A percentile compares a stretch with the other conserved stretches of the same genome.
These are phyloP conservation scores for Boechera stricta DNA, from an alignment of 345 rosid genomes.

Conservation along the genomic window DNA sequence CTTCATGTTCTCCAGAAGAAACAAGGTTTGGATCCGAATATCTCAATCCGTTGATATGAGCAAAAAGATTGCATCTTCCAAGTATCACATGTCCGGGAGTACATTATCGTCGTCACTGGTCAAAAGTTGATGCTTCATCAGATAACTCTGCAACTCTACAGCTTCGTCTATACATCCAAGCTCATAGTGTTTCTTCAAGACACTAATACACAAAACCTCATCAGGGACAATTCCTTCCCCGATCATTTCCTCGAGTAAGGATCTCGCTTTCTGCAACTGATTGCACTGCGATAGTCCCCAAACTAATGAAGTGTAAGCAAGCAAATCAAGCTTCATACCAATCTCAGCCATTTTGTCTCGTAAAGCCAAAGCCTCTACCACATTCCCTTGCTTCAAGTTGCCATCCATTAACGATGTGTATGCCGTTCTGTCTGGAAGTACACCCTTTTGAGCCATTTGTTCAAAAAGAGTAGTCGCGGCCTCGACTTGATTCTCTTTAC, in stretches of 20 bases:
- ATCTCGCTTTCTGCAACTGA: conserved; percentile 59
- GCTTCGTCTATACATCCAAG: conserved; percentile 58
- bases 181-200: conserved; percentile 67
- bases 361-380: conserved; percentile 58
- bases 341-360: conserved; percentile 57
- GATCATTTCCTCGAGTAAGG: conserved; percentile 68
- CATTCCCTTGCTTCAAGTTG: conserved; percentile 60
- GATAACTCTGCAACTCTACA: conserved; percentile 53
- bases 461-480: conserved; percentile 57
- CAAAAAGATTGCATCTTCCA: conserved; percentile 34
- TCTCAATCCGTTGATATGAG: conserved; percentile 13
- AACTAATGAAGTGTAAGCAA: conserved; percentile 68
- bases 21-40: conserved; percentile 28
- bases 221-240: conserved; percentile 60
- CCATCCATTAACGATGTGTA: conserved; percentile 75
- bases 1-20: conserved; percentile 29
- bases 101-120: conserved; percentile 34
- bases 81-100: conserved; percentile 44
- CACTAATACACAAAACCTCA: conserved; percentile 59
- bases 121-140: conserved; percentile 54
- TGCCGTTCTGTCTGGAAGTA: conserved; percentile 59
- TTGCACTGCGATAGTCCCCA: conserved; percentile 66
- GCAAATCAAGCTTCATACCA: conserved; percentile 69
- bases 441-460: conserved; percentile 54
- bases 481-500: conserved; percentile 62